A percentile compares a stretch with the other conserved stretches of the same genome.
phyloP scores from a whole-genome alignment of 2,329 filamentous ascomycete species.

The Talaromyces sp. region DNA sequence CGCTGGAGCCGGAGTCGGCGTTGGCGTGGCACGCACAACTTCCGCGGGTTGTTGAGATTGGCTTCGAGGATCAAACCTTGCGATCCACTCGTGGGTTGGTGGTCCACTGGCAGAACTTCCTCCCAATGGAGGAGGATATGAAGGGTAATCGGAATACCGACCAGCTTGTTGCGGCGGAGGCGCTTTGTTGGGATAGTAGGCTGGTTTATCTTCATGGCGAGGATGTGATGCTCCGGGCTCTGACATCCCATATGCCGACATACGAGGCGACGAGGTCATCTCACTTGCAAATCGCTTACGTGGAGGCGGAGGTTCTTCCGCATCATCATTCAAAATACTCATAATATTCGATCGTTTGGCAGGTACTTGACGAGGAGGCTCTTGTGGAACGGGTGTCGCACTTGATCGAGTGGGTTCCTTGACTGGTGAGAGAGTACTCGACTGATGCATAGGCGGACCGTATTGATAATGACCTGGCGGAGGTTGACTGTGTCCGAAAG shows the following conservation, averaged over 20 bases:
- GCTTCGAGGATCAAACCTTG: constrained; percentile 36
- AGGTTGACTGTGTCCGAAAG: constrained; percentile 25
- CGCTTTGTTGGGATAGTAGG: constrained; percentile 20
- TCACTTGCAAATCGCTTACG: constrained; percentile 43
- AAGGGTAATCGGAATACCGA: constrained; percentile 28
- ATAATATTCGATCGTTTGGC: constrained; percentile 48
- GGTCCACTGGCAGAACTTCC: constrained; percentile 20
- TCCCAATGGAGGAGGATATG: constrained; percentile 23
- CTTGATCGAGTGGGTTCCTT: constrained; percentile 31
- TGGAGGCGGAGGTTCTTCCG: constrained; percentile 39
- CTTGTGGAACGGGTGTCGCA: constrained; percentile 27
- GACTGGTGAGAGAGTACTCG: constrained; percentile 26
- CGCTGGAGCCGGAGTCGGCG: constrained; percentile 31
- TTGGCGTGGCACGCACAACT: constrained; percentile 26
- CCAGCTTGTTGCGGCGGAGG: constrained; percentile 8
- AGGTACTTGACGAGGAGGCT: constrained; percentile 37
- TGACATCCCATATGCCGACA: constrained; percentile 4
- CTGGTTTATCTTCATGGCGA: constrained; percentile 19
- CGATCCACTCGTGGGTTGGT: constrained; percentile 37
- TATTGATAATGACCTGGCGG: constrained; percentile 22
- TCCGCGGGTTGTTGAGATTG: constrained; percentile 20
- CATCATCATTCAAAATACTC: constrained; percentile 45
- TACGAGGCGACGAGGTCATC: constrained; percentile 10
- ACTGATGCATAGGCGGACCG: constrained; percentile 21
- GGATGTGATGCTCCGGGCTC: constrained; percentile 16